Conservation (phyloP, 345 rosid species). For the Noccaea caerulescens region DNA sequence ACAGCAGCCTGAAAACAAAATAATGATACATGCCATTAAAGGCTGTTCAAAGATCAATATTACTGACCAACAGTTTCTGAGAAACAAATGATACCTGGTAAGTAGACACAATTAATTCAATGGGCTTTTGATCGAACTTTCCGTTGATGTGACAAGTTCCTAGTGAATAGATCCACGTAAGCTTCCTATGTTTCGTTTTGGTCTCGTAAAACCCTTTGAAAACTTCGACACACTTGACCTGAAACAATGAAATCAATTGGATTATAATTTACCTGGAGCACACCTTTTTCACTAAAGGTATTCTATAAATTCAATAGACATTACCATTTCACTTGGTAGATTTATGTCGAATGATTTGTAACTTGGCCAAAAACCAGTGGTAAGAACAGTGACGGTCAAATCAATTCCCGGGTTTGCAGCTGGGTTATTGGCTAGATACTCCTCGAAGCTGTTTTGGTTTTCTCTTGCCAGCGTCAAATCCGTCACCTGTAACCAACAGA, state of each 20-base stretch:
- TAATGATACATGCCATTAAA: background rate
- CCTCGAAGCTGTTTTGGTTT: slow-evolving; percentile 73
- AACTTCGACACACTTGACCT: slow-evolving; percentile 74
- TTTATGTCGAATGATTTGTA: slow-evolving; percentile 81
- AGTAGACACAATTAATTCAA: slow-evolving; percentile 64
- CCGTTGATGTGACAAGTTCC: slow-evolving; percentile 69
- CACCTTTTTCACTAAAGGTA: background rate
- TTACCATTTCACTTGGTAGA: slow-evolving; percentile 84
- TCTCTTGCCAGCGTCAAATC: slow-evolving; percentile 90
- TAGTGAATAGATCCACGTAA: slow-evolving; percentile 70
- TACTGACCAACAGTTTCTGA: background rate
- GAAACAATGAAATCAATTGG: slow-evolving; percentile 29
- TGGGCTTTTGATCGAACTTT: slow-evolving; percentile 59
- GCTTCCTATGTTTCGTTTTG: slow-evolving; percentile 60
- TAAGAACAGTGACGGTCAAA: slow-evolving; percentile 78
- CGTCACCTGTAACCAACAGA: slow-evolving; percentile 58
- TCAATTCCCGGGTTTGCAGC: slow-evolving; percentile 74
- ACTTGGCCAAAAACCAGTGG: slow-evolving; percentile 94
- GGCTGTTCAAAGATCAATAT: background rate
- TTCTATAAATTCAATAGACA: background rate
- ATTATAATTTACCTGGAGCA: slow-evolving; percentile 12
- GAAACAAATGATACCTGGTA: slow-evolving; percentile 62
- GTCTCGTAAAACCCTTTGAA: slow-evolving; percentile 63
- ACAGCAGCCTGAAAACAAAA: slow-evolving; percentile 71
- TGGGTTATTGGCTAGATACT: slow-evolving; percentile 61